phyloP scores from a whole-genome alignment of 306 rosid genomes.

The Inga leiocalycina region DNA sequence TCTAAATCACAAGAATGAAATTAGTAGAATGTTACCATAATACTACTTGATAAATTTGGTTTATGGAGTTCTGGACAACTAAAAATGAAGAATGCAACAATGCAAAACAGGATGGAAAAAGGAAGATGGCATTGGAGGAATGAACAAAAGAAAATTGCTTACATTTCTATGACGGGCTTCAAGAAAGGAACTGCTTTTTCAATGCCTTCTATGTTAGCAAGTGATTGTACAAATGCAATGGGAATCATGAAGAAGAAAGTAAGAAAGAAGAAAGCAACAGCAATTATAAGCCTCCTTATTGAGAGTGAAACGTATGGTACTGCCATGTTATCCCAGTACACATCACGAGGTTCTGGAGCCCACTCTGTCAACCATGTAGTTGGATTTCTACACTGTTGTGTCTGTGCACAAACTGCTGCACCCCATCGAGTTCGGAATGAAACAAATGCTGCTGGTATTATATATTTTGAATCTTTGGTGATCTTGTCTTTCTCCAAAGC shows the following conservation, averaged over 20 bases:
- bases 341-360: conserved; percentile 98
- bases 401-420: conserved; percentile 97
- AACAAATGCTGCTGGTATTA: conserved; percentile 92
- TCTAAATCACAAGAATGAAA: neutral
- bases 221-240: conserved; percentile 93
- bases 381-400: conserved; percentile 91
- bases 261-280: conserved; percentile 96
- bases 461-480: conserved; percentile 52
- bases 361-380: conserved; percentile 92
- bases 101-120: neutral
- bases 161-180: conserved; percentile 75
- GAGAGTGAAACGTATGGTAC: conserved; percentile 91
- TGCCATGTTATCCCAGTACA: conserved; percentile 93
- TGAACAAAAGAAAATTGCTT: conserved; percentile 30
- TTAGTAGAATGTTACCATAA: no score
- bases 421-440: conserved; percentile 94
- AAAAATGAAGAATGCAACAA: neutral
- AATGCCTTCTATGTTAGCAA: conserved; percentile 90
- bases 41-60: no score
- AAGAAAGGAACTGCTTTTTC: conserved; percentile 84
- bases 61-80: neutral
- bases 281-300: conserved; percentile 80
- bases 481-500: conserved; percentile 67
- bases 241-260: conserved; percentile 99
- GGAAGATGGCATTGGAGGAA: neutral